Conservation (phyloP, 306 rosid genomes). For the Bauhinia variegata region DNA sequence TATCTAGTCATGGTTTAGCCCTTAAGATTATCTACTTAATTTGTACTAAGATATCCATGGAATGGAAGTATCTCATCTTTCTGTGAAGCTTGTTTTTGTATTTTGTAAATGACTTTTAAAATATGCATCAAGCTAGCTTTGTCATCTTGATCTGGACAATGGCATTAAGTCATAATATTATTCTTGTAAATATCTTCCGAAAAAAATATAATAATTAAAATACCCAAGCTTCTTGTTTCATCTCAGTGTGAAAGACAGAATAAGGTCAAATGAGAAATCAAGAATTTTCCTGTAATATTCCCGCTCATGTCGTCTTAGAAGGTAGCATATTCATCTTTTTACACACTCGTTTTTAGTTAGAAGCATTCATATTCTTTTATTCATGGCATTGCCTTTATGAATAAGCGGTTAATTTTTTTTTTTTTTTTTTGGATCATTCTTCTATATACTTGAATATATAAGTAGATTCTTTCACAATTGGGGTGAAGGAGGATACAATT, state of each 20-base stretch:
- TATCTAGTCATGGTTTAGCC: constrained; percentile 7
- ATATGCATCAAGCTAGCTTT: constrained; percentile 9
- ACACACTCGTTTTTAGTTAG: neutral
- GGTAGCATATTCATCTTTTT: neutral
- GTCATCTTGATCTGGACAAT: neutral
- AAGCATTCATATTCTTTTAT: neutral
- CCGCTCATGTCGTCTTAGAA: neutral
- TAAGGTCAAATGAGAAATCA: neutral
- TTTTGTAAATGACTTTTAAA: neutral
- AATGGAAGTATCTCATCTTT: neutral
- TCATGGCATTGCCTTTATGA: neutral
- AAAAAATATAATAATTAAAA: too few species aligned
- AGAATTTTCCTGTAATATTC: neutral
- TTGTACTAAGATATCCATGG: constrained; percentile 12
- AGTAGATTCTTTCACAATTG: too few species aligned
- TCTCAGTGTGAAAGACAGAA: neutral
- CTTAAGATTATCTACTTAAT: constrained; percentile 3
- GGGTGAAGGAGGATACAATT: too few species aligned
- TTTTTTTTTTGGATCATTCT: neutral
- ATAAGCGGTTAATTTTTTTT: neutral
- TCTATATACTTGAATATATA: too few species aligned
- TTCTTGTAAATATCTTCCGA: too few species aligned
- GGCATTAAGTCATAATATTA: too few species aligned
- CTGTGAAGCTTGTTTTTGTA: neutral
- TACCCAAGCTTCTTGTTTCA: neutral